phyloP scores from a whole-genome alignment of 2,329 filamentous ascomycete species.

The Ophiosphaerella korrae region DNA sequence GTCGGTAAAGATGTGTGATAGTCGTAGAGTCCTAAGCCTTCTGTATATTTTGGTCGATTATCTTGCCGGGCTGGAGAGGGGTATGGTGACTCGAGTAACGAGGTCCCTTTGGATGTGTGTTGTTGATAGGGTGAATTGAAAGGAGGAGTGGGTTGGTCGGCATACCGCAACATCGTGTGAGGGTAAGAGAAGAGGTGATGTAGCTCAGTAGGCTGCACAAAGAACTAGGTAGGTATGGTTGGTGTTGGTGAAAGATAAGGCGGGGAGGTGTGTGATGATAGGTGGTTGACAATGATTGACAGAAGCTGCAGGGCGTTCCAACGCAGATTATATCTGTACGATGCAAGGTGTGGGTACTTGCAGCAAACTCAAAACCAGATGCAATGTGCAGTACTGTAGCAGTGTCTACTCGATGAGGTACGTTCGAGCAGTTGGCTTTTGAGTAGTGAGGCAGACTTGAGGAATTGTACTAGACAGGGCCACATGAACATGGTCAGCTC shows the following conservation, averaged over 20 bases:
- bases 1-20: conserved; percentile 30
- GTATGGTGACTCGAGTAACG: conserved; percentile 41
- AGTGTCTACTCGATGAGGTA: conserved; percentile 36
- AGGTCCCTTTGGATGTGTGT: conserved; percentile 27
- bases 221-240: conserved; percentile 2
- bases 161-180: conserved; percentile 31
- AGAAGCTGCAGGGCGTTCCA: conserved; percentile 32
- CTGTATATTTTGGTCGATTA: conserved; percentile 32
- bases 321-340: conserved; percentile 37
- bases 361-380: conserved; percentile 26
- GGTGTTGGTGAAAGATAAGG: conserved; percentile 6
- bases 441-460: conserved; percentile 44
- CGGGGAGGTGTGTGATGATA: conserved; percentile 9
- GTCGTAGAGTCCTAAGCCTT: conserved; percentile 43
- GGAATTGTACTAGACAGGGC: conserved; percentile 39
- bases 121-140: conserved; percentile 46
- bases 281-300: conserved; percentile 16
- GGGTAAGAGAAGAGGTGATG: conserved; percentile 8
- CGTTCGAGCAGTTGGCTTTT: conserved; percentile 38
- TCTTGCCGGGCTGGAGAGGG: conserved; percentile 43
- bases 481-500: conserved; percentile 30
- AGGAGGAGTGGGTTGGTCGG: conserved; percentile 40
- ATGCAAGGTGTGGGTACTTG: conserved; percentile 27
- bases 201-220: conserved; percentile 11
- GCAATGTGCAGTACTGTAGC: conserved; percentile 39